Evolutionary conservation across 305 asterid genomes (phyloP), one percentile per base, ranked within the genome.

Genomic region (Plantago coronopus): DNA sequence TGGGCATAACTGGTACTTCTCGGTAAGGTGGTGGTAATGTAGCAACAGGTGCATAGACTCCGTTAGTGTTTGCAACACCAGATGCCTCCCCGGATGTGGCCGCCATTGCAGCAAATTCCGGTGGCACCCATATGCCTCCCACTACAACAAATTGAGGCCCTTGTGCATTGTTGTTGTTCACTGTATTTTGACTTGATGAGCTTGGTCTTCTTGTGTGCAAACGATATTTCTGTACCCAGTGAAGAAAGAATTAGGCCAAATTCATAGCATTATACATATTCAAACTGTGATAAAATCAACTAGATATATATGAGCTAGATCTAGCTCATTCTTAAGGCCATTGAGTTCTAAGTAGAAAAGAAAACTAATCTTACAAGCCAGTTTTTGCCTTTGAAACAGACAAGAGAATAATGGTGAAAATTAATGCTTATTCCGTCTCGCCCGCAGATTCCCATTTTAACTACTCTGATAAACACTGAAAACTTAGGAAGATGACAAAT

Each of bases 101-200:
- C 27, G 78, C 77, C 79, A 70, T 60, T 16, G 82, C 23, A 40
- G 86, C 63, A 25, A 83, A 82, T 25, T 88, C 90, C 22, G 85
- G 83, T 15, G 95, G 91, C 68, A 91, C 77, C 95, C 98, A 91
- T 63, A 91, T 66, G 59, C 97, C 95, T 56, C 98, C 95, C 56
- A 91, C 89, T 67, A 88, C 95, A 72, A 88, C 82, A 55, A 80
- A 82, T 55, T 88, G 98, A 45, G 94, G 86, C 20, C 79, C 54
- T 61, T 70, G 87, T 59, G 79, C 50, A 44, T 72, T 61, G 73
- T 50, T 61, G 73, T 50, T 63, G 57, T 34, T 67, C 51, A 53
- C 44, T 67, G 50, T 73, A 73, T 63, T 76, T 62, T 74, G 78
- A 38, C 62, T 55, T 23, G 83, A 64, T 46, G 84, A 48, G 61